Conservation (phyloP, 164 flowering plant genomes). For the Aristolochia californica region DNA sequence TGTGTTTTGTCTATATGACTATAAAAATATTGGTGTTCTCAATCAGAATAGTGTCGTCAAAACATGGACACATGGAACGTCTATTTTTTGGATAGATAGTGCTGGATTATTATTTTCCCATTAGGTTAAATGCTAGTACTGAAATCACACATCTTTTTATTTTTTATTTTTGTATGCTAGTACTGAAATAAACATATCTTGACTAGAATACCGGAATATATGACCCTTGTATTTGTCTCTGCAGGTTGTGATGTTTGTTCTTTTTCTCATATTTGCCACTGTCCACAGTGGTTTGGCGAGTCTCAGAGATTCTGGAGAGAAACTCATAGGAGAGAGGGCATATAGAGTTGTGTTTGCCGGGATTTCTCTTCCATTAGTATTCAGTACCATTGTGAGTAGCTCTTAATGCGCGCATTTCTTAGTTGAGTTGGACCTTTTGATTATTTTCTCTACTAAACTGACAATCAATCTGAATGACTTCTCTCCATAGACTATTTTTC, state of each 20-base stretch:
- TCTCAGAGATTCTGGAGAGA: slow-evolving; percentile 70
- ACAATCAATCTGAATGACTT: too few species aligned
- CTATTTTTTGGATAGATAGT: neutral
- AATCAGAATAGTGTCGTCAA: too few species aligned
- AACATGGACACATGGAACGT: neutral
- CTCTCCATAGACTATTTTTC: neutral
- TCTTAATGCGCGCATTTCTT: neutral
- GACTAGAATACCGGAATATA: neutral
- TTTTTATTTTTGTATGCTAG: neutral
- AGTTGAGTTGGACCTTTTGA: neutral
- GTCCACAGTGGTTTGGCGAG: slow-evolving; percentile 97
- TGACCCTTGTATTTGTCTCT: slow-evolving; percentile 10
- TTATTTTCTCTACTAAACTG: neutral
- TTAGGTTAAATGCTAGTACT: neutral
- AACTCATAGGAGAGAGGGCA: slow-evolving; percentile 86
- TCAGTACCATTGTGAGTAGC: slow-evolving; percentile 75
- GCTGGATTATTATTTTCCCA: neutral
- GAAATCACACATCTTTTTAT: neutral
- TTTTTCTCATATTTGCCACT: slow-evolving; percentile 67
- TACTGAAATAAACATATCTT: neutral
- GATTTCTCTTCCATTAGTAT: slow-evolving; percentile 77
- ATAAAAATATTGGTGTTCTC: too few species aligned
- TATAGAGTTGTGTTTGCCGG: slow-evolving; percentile 89
- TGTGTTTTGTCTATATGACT: too few species aligned
- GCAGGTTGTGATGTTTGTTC: slow-evolving; percentile 79